Evolutionary conservation across 352 stramenopile genomes (phyloP), one percentile per base, ranked within the genome.

Genomic region (Phytopythium sindhum): DNA sequence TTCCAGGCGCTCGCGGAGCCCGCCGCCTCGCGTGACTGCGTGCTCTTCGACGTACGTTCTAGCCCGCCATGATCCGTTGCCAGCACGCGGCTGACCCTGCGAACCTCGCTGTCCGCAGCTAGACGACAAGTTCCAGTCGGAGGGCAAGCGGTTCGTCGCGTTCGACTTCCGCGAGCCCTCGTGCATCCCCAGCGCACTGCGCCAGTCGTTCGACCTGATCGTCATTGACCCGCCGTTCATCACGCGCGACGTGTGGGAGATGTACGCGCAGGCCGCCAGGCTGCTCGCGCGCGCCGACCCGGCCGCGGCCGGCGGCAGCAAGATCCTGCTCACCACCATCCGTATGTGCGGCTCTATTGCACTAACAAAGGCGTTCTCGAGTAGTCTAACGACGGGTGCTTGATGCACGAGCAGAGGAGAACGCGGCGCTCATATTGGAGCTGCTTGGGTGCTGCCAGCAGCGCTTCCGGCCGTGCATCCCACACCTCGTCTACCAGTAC

Each of bases 401-500:
- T 53, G 58, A 1, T 59, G 24, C 11, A 8, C 50, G 56, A 60
- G 21, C 64, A 94, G 86, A 86, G 50, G 92, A 98, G 71, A 98
- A 98, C 67, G 74, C 78, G 9, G 54, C 17, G 4, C 75, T 98
- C 50, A 95, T 98, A 58, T 45, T 86, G 12, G 71, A 80, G n/a
- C 76, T 98, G 14, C 79, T 98, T 24, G 75, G 70, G 9, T 97
- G 78, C 70, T 67, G 61, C 42, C 73, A 64, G 55, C 74, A 70
- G 51, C 63, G 58, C 14, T 98, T 98, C 69, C 86, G 89, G 56
- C 94, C 95, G 2, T 93, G 80, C 24, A 98, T 98, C 63, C 93
- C 96, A 17, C 87, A 98, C 73, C 81, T 98, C 23, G 91, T 98
- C 50, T 98, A 98, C 73, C 95, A 98, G 65, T 98, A 98, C 67